Base-by-base conservation (phyloP, 2,329 filamentous ascomycete species). In the Davidsoniella eucalypti region DNA sequence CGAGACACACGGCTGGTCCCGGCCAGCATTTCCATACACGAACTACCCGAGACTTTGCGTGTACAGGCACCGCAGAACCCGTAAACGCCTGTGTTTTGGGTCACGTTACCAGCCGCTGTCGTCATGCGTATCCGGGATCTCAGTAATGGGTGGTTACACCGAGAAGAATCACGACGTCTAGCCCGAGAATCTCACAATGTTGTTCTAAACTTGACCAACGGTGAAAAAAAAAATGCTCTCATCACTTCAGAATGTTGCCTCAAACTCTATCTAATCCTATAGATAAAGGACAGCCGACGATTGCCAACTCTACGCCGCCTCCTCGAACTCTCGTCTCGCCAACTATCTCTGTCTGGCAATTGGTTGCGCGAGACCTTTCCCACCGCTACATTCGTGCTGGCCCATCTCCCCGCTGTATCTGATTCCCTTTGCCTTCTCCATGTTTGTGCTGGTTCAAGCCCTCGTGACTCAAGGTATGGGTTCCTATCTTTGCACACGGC, bases 401-500 rank as follows among this genome's bases (percentile, higher is more conserved):
- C 72, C 0, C 80, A 84, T 58, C 66, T 87, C 1, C 1, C 82
- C 82, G 0, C 75, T 82, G 49, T 71, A 78, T 0, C 70, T 86
- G 0, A 69, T 87, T 0, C 82, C 82, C 0, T 86, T 86, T 57
- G 77, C 81, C 0, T 78, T 87, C 51, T 69, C 73, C 54, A 86
- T 86, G 82, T 86, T 86, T 54, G 70, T 86, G 8, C 70, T 87
- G 0, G 82, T 86, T 0, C 81, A 87, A 58, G 80, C 73, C 0
- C 63, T 87, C 1, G 81, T 83, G 0, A 84, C 78, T 0, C 85
- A 82, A 55, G 82, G 82, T 9, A n/a, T 86, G 82, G 82, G 76
- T 86, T 0, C 71, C 73, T 0, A 78, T 85, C 0, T 86, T 86
- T 56, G 82, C 81, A 0, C 69, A 82, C 47, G 82, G 81, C 1